Conservation (phyloP, 106 monocot species). For the Posidonia australis region DNA sequence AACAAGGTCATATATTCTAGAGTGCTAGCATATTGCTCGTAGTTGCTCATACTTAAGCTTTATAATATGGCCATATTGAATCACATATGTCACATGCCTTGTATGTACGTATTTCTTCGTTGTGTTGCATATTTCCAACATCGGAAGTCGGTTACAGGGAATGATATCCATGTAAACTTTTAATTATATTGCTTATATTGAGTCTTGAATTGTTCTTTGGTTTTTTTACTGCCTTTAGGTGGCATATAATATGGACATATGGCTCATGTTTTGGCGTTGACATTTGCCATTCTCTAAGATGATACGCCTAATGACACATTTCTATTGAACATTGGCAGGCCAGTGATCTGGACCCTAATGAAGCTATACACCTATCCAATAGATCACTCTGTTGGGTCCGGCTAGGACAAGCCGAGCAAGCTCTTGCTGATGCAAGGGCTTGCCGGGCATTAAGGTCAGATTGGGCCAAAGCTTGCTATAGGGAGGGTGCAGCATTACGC, state of each 20-base stretch:
- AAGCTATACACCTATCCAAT: constrained; percentile 66
- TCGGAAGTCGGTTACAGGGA: too few relatives aligned
- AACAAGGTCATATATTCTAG: too few relatives aligned
- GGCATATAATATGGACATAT: not conserved
- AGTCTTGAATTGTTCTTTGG: not conserved
- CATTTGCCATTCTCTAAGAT: not conserved
- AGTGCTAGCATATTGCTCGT: too few relatives aligned
- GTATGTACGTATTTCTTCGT: too few relatives aligned
- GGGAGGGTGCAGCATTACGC: constrained; percentile 81
- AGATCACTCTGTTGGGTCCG: constrained; percentile 83
- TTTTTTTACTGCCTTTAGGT: not conserved
- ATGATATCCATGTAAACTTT: not conserved
- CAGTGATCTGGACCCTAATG: constrained; percentile 75
- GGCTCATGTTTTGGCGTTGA: not conserved
- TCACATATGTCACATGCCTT: too few relatives aligned
- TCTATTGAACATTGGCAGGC: constrained; percentile 34
- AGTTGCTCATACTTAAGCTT: too few relatives aligned
- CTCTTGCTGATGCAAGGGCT: constrained; percentile 68
- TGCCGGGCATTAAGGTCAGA: constrained; percentile 62
- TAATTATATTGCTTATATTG: not conserved
- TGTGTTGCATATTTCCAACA: too few relatives aligned
- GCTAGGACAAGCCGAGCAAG: constrained; percentile 62
- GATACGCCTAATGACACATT: not conserved
- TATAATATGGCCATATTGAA: too few relatives aligned
- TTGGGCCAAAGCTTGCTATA: constrained; percentile 87